These are phyloP conservation scores for Cryptococcus jaspeensis DNA, from an alignment of 1,284 basidiomycete genomes.

Conservation along the genomic window DNA sequence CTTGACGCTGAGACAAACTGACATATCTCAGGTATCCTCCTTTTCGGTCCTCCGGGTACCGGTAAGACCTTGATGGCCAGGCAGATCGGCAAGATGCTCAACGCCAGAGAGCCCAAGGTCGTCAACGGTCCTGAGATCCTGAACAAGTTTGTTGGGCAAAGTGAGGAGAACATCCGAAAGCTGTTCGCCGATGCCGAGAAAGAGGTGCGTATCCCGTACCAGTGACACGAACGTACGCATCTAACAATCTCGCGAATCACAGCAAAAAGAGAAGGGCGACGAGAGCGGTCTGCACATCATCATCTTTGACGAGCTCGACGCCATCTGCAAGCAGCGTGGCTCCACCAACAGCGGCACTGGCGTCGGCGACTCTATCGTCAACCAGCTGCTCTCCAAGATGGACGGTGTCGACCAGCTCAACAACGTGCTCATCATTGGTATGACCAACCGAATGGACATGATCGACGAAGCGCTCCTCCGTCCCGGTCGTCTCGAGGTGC, in stretches of 20 bases:
- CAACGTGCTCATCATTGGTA: conserved; percentile 99
- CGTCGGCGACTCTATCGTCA: conserved; percentile 97
- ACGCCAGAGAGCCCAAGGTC: conserved; percentile 95
- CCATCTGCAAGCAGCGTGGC: conserved; percentile 98
- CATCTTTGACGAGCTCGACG: conserved; percentile 98
- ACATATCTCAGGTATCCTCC: conserved; percentile 68
- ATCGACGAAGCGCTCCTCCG: conserved; percentile 97
- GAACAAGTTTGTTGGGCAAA: conserved; percentile 96
- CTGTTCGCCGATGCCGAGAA: conserved; percentile 97
- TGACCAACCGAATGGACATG: conserved; percentile 99
- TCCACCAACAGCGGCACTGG: conserved; percentile 85
- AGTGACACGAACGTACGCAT: neutral
- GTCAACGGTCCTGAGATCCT: conserved; percentile 94
- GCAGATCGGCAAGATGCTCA: conserved; percentile 99
- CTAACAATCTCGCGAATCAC: conserved; percentile 1
- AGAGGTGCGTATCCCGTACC: conserved; percentile 61
- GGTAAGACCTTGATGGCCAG: conserved; percentile 98
- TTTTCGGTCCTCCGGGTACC: conserved; percentile 95
- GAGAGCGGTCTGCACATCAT: conserved; percentile 98
- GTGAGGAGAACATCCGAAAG: conserved; percentile 98
- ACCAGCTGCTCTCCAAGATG: conserved; percentile 99
- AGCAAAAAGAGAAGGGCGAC: conserved; percentile 98
- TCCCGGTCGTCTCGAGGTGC: conserved; percentile 98
- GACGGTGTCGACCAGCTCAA: conserved; percentile 99
- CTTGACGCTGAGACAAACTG: neutral